phyloP scores from a whole-genome alignment of 257 asterid species.

The Cordia subcordata region DNA sequence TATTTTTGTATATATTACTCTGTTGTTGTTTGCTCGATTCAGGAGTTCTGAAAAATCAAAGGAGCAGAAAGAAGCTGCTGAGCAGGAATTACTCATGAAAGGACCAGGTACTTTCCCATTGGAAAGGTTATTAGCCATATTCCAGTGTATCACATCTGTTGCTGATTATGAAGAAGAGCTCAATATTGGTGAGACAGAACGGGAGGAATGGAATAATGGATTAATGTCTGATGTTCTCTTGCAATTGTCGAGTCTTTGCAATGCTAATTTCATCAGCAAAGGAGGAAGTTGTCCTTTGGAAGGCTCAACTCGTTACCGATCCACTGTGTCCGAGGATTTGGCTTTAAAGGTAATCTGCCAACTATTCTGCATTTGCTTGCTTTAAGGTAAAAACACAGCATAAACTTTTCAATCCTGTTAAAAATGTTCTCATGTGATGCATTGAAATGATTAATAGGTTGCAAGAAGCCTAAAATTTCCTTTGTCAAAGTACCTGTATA shows the following conservation, averaged over 20 bases:
- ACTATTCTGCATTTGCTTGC: constrained; percentile 1
- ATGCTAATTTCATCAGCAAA: constrained; percentile 80
- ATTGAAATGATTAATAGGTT: constrained; percentile 47
- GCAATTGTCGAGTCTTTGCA: constrained; percentile 89
- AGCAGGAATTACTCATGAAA: constrained; percentile 78
- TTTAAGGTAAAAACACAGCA: background rate
- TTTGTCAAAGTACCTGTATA: constrained; percentile 72
- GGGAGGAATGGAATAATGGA: constrained; percentile 39
- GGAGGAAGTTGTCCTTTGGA: constrained; percentile 92
- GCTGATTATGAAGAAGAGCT: constrained; percentile 60
- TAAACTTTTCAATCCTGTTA: constrained; percentile 4
- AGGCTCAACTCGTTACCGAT: constrained; percentile 83
- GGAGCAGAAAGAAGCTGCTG: constrained; percentile 74
- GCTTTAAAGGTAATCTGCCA: constrained; percentile 60
- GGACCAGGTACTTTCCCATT: constrained; percentile 95
- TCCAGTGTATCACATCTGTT: constrained; percentile 77
- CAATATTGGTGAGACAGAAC: constrained; percentile 30
- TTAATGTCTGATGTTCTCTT: constrained; percentile 72
- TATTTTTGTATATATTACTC: background rate
- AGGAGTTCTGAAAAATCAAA: constrained; percentile 77
- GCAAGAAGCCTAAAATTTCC: constrained; percentile 91
- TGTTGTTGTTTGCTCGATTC: constrained; percentile 9
- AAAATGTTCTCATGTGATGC: constrained; percentile 14
- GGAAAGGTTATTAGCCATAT: constrained; percentile 88
- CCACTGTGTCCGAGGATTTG: constrained; percentile 70